These are phyloP conservation scores for Murraya paniculata DNA, from an alignment of 345 rosid species.

Conservation along the genomic window DNA sequence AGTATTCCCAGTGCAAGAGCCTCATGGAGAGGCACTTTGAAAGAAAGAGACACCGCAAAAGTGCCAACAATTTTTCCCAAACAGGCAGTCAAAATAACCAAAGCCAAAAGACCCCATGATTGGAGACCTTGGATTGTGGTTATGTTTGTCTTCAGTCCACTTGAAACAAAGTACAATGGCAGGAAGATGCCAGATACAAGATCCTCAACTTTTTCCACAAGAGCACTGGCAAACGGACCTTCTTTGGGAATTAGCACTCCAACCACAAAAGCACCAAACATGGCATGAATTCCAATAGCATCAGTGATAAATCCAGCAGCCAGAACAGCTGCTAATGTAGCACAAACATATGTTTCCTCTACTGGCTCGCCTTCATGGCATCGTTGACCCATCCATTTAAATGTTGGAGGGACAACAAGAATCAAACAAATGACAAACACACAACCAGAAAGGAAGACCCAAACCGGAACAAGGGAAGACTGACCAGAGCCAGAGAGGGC, in stretches of 20 bases:
- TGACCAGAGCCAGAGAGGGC: slow-evolving; percentile 57
- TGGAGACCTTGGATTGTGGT: slow-evolving; percentile 64
- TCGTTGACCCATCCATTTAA: slow-evolving; percentile 51
- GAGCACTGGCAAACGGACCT: slow-evolving; percentile 66
- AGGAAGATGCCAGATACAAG: slow-evolving; percentile 74
- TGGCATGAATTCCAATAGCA: slow-evolving; percentile 67
- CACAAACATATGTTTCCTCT: slow-evolving; percentile 59
- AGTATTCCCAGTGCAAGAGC: slow-evolving; percentile 61
- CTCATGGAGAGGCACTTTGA: slow-evolving; percentile 51
- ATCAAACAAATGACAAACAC: slow-evolving; percentile 38
- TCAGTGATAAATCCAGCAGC: slow-evolving; percentile 70
- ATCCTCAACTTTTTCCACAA: slow-evolving; percentile 75
- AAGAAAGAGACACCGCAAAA: slow-evolving; percentile 43
- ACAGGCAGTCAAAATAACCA: slow-evolving; percentile 64
- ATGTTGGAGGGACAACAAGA: slow-evolving; percentile 45
- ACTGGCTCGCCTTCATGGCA: slow-evolving; percentile 80
- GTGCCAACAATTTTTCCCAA: slow-evolving; percentile 75
- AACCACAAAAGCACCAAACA: slow-evolving; percentile 79
- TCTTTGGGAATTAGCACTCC: slow-evolving; percentile 73
- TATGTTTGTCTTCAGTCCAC: slow-evolving; percentile 75
- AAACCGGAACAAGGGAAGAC: slow-evolving; percentile 55
- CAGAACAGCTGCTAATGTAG: slow-evolving; percentile 50
- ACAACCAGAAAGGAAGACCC: slow-evolving; percentile 64
- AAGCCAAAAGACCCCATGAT: slow-evolving; percentile 69
- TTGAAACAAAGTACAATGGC: slow-evolving; percentile 72